A percentile compares a stretch with the other conserved stretches of the same genome.
Conservation (phyloP, 768 basidiomycete species). For the Xerocomus potaroensis region DNA sequence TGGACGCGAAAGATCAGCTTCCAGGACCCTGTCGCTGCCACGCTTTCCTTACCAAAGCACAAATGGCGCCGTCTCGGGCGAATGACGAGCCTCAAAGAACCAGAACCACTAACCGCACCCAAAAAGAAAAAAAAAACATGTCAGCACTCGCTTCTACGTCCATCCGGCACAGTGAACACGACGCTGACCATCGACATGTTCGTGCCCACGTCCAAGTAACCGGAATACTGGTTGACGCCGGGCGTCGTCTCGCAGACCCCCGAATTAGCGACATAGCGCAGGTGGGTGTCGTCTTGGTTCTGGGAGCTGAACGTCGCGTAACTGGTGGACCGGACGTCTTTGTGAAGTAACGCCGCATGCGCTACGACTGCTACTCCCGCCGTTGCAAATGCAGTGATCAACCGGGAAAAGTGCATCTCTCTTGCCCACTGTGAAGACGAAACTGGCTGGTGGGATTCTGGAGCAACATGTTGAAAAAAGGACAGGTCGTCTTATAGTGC, state of each 20-base stretch:
- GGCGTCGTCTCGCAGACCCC: slow-evolving; percentile 66
- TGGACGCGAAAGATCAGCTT: slow-evolving; percentile 16
- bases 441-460: no score
- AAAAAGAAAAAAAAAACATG: no score
- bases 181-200: slow-evolving; percentile 55
- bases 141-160: no score
- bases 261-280: slow-evolving; percentile 54
- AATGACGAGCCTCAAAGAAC: slow-evolving; percentile 63
- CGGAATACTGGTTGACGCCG: slow-evolving; percentile 54
- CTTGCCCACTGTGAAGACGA: no score
- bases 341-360: neutral
- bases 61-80: slow-evolving; percentile 60
- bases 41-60: slow-evolving; percentile 48
- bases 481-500: neutral
- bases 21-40: no score
- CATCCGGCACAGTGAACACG: no score
- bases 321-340: neutral
- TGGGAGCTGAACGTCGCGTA: slow-evolving; percentile 12
- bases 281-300: slow-evolving; percentile 20
- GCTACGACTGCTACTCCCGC: neutral
- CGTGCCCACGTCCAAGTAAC: slow-evolving; percentile 54
- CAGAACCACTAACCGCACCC: slow-evolving; percentile 72
- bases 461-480: neutral
- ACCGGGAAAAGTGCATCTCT: slow-evolving; percentile 16
- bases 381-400: neutral